Percentiles rank a stretch among this genome's conserved stretches.
phyloP scores from a whole-genome alignment of 2,329 filamentous ascomycete genomes.

The Nannizziopsis barbatae region DNA sequence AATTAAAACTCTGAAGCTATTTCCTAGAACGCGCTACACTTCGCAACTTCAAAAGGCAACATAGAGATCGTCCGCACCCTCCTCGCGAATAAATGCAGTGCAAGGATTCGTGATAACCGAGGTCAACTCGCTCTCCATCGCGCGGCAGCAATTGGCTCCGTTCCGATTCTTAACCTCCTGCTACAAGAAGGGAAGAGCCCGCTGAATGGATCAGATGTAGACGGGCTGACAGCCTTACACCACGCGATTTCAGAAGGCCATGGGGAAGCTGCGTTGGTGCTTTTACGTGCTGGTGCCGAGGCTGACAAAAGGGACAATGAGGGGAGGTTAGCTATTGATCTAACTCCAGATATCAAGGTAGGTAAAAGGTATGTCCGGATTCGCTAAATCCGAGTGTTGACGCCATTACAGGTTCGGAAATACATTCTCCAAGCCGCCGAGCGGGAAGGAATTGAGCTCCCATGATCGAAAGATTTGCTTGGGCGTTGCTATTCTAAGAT shows the following conservation, averaged over 20 bases:
- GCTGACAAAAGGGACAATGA: conserved; percentile 62
- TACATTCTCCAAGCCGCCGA: conserved; percentile 72
- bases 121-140: conserved; percentile 87
- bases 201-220: conserved; percentile 67
- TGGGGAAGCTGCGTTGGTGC: conserved; percentile 67
- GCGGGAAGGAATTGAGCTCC: conserved; percentile 67
- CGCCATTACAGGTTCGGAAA: conserved; percentile 48
- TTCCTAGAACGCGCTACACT: conserved; percentile 71
- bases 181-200: conserved; percentile 65
- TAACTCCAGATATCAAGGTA: conserved; percentile 78
- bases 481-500: not conserved
- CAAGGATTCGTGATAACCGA: conserved; percentile 69
- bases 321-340: conserved; percentile 61
- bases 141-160: conserved; percentile 77
- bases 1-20: conserved; percentile 3
- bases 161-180: conserved; percentile 74
- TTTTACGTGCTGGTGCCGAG: conserved; percentile 79
- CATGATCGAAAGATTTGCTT: not conserved
- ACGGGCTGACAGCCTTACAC: conserved; percentile 81
- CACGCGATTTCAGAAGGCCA: conserved; percentile 53
- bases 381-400: not conserved
- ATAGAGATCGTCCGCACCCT: conserved; percentile 69
- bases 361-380: not conserved
- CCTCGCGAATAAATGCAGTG: conserved; percentile 63
- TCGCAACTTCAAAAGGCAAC: conserved; percentile 81